phyloP scores from a whole-genome alignment of 2,329 filamentous ascomycete species.

The Dothideomycetes sp. region DNA sequence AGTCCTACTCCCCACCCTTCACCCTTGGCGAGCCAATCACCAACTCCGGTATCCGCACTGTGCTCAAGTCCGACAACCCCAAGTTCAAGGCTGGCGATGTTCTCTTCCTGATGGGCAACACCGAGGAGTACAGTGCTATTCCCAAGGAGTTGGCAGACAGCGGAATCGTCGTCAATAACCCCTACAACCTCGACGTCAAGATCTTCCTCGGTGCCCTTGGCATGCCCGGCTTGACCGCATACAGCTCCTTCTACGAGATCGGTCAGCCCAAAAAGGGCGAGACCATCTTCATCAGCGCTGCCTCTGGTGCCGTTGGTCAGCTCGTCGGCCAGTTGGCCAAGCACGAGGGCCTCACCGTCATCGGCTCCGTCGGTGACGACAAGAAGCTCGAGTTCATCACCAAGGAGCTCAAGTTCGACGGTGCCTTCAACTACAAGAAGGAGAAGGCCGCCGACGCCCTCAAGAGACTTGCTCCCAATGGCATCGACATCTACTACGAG shows the following conservation, averaged over 20 bases:
- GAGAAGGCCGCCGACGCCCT: conserved; percentile 61
- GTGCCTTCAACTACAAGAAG: conserved; percentile 81
- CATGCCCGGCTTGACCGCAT: conserved; percentile 69
- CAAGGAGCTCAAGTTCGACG: conserved; percentile 60
- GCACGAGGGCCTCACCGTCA: conserved; percentile 65
- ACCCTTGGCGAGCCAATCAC: conserved; percentile 50
- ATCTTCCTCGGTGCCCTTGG: conserved; percentile 66
- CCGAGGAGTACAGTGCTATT: conserved; percentile 53
- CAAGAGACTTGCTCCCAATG: conserved; percentile 58
- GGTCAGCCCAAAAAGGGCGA: conserved; percentile 65
- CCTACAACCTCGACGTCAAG: conserved; percentile 52
- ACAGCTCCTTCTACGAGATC: conserved; percentile 63
- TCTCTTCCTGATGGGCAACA: conserved; percentile 33
- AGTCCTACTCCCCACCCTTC: conserved; percentile 60
- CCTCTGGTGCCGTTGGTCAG: conserved; percentile 72
- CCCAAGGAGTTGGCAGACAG: conserved; percentile 31
- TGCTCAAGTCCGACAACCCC: conserved; percentile 56
- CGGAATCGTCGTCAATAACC: conserved; percentile 54
- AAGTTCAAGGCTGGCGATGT: conserved; percentile 59
- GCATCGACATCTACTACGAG: conserved; percentile 76
- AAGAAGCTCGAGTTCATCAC: conserved; percentile 68
- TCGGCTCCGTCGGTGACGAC: conserved; percentile 70
- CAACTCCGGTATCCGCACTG: conserved; percentile 54
- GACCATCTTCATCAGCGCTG: conserved; percentile 73
- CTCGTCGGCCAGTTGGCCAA: conserved; percentile 76